Conservation (phyloP, 768 basidiomycete species). For the Leccinum fibrillosum region DNA sequence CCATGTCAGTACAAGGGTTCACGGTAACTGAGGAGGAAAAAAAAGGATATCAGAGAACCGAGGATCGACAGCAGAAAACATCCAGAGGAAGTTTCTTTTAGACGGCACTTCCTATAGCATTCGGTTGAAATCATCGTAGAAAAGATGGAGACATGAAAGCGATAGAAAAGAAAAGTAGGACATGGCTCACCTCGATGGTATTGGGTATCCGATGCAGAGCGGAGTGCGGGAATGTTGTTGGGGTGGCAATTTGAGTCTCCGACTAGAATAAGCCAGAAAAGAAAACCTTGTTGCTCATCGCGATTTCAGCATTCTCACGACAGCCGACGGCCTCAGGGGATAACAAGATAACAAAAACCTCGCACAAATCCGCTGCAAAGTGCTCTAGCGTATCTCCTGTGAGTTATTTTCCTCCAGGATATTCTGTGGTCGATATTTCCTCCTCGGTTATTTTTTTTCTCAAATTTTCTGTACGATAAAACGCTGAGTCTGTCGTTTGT, state of each 20-base stretch:
- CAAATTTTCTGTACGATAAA: constrained; percentile 6
- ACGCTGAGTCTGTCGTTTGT: constrained; percentile 19
- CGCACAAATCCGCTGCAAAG: constrained; percentile 20
- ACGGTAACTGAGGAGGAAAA: neutral
- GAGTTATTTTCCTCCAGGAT: constrained; percentile 20
- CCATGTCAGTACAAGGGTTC: constrained; percentile 4
- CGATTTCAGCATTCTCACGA: constrained; percentile 35
- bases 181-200: constrained; percentile 17
- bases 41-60: constrained; percentile 31
- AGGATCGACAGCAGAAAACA: constrained; percentile 31
- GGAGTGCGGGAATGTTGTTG: constrained; percentile 2
- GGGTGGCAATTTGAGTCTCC: constrained; percentile 25
- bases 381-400: constrained; percentile 16
- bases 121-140: constrained; percentile 32
- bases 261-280: constrained; percentile 27
- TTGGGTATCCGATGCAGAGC: neutral
- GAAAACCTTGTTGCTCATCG: constrained; percentile 22
- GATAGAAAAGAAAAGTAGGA: neutral
- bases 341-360: constrained; percentile 34
- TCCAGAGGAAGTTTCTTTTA: constrained; percentile 22
- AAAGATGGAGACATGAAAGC: neutral
- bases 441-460: constrained; percentile 17
- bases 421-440: constrained; percentile 1
- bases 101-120: constrained; percentile 38
- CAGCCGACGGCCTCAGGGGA: constrained; percentile 35